Base-by-base conservation (phyloP, 1,284 basidiomycete species). In the Rhodotorula sp. region DNA sequence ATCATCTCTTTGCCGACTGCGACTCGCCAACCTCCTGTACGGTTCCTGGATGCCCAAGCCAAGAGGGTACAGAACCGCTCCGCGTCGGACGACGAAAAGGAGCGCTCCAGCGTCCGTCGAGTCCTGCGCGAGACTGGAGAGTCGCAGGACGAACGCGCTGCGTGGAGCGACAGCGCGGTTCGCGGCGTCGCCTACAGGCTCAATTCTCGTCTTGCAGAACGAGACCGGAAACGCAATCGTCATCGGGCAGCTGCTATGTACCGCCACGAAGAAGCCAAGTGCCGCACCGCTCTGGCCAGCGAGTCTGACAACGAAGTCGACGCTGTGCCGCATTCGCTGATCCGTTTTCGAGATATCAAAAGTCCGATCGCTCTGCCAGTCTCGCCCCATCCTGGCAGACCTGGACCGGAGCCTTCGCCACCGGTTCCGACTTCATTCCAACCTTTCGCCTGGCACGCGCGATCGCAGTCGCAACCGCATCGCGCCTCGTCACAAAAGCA, bases 121-220 rank as follows among this genome's bases (percentile, higher is more conserved):
- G 69, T 73, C 12, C 33, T 70, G 56, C 63, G 54, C 45, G 72
- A 73, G 42, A 68, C 57, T 26, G 66, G 68, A 12, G 58, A 59
- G 26, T 68, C 61, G 4, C 56, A 59, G 29, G 53, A 51, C 6
- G 72, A 73, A 45, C 66, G 72, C 1, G 66, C 62, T 3, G 63
- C 51, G 4, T 70, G 72, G 72, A 66, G 64, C 45, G 70, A 72
- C 49, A 66, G 67, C 54, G 64, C 70, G 4, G 55, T 65, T 12
- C 64, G 58, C 29, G 49, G 67, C 24, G 54, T 72, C 26, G 67
- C 59, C 10, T 53, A 58, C 17, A 55, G 53, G 6, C 29, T 68
- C 22, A 60, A 29, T 46, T 8, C 48, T 1, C 33, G 53, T 5
- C 33, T 64, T 4, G 67, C 54, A 6, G 67, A 60, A 20, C 58